These are phyloP conservation scores for Stylonectria norvegica DNA, from an alignment of 2,329 filamentous ascomycete genomes.

Conservation along the genomic window DNA sequence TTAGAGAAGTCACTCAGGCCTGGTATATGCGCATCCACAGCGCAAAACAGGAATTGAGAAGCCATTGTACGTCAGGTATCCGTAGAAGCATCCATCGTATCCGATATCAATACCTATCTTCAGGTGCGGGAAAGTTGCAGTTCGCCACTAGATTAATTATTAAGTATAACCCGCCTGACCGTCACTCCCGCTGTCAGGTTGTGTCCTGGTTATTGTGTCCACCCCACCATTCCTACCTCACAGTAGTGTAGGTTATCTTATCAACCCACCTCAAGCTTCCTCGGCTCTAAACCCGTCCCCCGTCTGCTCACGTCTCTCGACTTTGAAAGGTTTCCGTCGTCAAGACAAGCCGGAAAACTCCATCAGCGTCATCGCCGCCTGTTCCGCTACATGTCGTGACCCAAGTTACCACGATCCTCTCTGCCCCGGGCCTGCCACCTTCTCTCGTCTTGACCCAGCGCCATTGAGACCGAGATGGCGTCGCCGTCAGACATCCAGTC, in stretches of 20 bases:
- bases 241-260: too few species aligned
- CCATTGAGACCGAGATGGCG: background rate
- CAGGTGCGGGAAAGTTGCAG: too few species aligned
- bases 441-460: background rate
- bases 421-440: background rate
- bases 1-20: too few species aligned
- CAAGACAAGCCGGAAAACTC: too few species aligned
- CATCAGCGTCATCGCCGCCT: background rate
- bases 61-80: too few species aligned
- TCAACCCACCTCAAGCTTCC: constrained; percentile 8
- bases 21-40: too few species aligned
- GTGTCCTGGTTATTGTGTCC: constrained; percentile 5
- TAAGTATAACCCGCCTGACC: too few species aligned
- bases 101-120: too few species aligned
- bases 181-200: background rate
- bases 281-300: constrained; percentile 2
- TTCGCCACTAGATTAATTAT: too few species aligned
- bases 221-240: constrained; percentile 4
- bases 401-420: background rate
- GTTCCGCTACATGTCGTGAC: constrained; percentile 1
- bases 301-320: constrained; percentile 4
- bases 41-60: too few species aligned
- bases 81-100: too few species aligned
- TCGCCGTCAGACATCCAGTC: too few species aligned
- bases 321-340: background rate